These are phyloP conservation scores for Salvia sclarea DNA, from an alignment of 305 asterid genomes.

Conservation along the genomic window DNA sequence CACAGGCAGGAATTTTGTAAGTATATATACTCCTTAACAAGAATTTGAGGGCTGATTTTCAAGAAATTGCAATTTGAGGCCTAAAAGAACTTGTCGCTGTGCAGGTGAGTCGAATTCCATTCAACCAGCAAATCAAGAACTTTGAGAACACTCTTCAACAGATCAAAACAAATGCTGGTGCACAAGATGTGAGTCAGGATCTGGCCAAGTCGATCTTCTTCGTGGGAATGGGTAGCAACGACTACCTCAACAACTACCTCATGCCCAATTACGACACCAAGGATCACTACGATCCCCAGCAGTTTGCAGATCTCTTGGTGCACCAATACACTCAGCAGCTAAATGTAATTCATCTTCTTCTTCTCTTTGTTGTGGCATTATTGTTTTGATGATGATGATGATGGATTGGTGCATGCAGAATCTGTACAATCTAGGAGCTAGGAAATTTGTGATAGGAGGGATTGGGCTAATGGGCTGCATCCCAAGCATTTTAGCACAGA, in stretches of 20 bases:
- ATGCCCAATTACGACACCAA: slow-evolving; percentile 86
- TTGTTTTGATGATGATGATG: neutral
- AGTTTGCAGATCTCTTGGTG: slow-evolving; percentile 69
- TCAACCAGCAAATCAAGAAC: slow-evolving; percentile 74
- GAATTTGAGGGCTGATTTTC: no score
- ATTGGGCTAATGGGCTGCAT: slow-evolving; percentile 86
- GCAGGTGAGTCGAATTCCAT: slow-evolving; percentile 84
- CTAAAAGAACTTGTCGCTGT: no score
- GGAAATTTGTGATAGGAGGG: slow-evolving; percentile 83
- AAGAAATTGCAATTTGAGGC: no score
- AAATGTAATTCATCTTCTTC: slow-evolving; percentile 41
- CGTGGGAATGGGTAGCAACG: slow-evolving; percentile 92
- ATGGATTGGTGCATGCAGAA: slow-evolving; percentile 44
- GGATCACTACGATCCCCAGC: slow-evolving; percentile 66
- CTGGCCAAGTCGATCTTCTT: slow-evolving; percentile 67
- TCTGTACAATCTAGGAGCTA: slow-evolving; percentile 79
- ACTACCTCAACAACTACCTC: slow-evolving; percentile 87
- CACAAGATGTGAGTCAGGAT: slow-evolving; percentile 52
- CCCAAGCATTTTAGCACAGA: slow-evolving; percentile 77
- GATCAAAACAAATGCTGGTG: slow-evolving; percentile 51
- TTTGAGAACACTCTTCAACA: slow-evolving; percentile 66
- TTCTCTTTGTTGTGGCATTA: neutral
- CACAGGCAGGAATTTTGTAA: slow-evolving; percentile 79
- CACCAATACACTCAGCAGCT: slow-evolving; percentile 67
- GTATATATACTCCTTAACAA: slow-evolving; percentile 34